Evolutionary conservation across 2,329 filamentous ascomycete species (phyloP), one percentile per base, ranked within the genome.

Genomic region (Pseudocercospora cruenta): DNA sequence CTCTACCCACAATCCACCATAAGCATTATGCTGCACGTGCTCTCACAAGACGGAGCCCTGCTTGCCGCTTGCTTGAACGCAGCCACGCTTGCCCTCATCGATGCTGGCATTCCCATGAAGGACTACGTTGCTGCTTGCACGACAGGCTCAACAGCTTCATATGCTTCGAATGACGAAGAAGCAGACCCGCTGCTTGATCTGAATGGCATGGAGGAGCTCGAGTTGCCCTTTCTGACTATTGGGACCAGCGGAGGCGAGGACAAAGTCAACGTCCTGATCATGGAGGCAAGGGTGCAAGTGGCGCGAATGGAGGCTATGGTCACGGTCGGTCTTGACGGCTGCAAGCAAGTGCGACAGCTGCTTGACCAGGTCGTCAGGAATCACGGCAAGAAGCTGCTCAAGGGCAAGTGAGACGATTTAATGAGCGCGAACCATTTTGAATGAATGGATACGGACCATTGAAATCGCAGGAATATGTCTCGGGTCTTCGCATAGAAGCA

Each of bases 91-190:
- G 95, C 95, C 0, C 87, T 98, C 22, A 90, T 98, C 68, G 95
- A 99, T 77, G 95, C 95, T 0, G 95, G 95, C 60, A 90, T 99
- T 21, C 95, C 95, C 24, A 97, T 98, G 94, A 88, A 89, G 2
- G 93, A 96, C 76, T 96, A 97, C 77, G 87, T 98, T 2, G 89
- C 90, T 22, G 93, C 94, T 5, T 96, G 92, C 80, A 97, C 94
- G 0, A 91, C 93, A 0, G 95, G 94, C 3, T 91, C 90, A 14
- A 92, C 91, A 0, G 89, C 89, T 0, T 86, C 88, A 0, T 87
- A 90, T 71, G 83, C 86, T 4, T 75, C 75, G 67, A 82, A 85
- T 66, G 87, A 87, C 63, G 89, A 91, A 74, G 90, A 91, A 66
- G 90, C 91, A 10, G 92, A 96, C 74, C 92, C 92, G 2, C 79